Percentiles rank a stretch among this genome's conserved stretches.
Evolutionary conservation across 2,329 filamentous ascomycete genomes (phyloP).

Genomic region (Fusarium xylarioides): DNA sequence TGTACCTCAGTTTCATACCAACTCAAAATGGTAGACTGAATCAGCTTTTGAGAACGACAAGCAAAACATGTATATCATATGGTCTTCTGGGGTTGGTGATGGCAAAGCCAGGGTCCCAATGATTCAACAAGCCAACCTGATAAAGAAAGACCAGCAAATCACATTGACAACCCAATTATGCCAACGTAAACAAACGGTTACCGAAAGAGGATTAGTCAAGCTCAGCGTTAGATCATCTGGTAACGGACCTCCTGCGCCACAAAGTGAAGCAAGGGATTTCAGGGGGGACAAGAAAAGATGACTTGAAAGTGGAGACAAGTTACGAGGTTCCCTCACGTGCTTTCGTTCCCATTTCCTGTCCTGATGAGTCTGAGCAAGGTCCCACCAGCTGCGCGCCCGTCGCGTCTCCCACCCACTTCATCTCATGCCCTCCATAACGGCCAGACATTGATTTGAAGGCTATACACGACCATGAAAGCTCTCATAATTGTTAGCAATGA

Average conservation of each 20-base stretch:
- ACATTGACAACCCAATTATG: neutral
- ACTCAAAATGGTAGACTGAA: neutral
- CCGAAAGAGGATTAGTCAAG: conserved; percentile 12
- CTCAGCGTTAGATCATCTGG: neutral
- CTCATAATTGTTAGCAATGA: conserved; percentile 10
- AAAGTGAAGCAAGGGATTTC: conserved; percentile 27
- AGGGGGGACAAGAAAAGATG: conserved; percentile 27
- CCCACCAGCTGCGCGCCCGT: conserved; percentile 53
- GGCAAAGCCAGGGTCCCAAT: neutral
- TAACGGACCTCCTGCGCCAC: conserved; percentile 22
- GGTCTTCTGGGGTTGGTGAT: neutral
- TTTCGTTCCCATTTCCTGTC: conserved; percentile 56
- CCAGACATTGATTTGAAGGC: conserved; percentile 3
- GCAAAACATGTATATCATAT: neutral
- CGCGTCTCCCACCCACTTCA: conserved; percentile 56
- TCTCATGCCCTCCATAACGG: conserved; percentile 50
- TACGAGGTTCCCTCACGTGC: conserved; percentile 52
- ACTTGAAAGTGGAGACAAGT: conserved; percentile 17
- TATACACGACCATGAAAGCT: conserved; percentile 43
- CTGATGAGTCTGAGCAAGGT: conserved; percentile 43
- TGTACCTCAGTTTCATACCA: neutral
- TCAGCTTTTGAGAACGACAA: neutral
- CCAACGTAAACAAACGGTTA: conserved; percentile 21
- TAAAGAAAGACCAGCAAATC: neutral
- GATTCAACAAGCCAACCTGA: neutral